phyloP scores from a whole-genome alignment of 2,329 filamentous ascomycete genomes.

The Penicillium capsulatum region DNA sequence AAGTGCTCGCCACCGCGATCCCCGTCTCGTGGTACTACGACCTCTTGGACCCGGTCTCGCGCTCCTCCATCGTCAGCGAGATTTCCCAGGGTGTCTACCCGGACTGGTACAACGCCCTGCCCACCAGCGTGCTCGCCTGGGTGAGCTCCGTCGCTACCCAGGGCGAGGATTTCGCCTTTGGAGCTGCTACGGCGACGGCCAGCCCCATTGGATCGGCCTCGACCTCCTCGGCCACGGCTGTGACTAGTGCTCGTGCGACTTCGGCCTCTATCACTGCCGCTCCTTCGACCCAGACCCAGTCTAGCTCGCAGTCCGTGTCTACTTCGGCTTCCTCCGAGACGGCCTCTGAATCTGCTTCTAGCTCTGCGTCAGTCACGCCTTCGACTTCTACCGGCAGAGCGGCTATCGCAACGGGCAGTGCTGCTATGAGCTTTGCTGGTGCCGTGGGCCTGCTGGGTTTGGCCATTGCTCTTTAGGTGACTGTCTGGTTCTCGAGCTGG shows the following conservation, averaged over 20 bases:
- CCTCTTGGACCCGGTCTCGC: conserved; percentile 13
- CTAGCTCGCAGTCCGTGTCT: background rate
- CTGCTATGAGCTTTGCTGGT: conserved; percentile 23
- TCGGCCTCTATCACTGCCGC: no score
- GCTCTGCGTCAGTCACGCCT: conserved; percentile 5
- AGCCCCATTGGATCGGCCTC: conserved; percentile 1
- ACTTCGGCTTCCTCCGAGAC: conserved; percentile 2
- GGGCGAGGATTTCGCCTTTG: background rate
- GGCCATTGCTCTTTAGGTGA: conserved; percentile 23
- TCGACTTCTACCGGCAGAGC: conserved; percentile 22
- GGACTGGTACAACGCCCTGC: conserved; percentile 26
- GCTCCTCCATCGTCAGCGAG: conserved; percentile 16
- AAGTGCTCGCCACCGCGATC: conserved; percentile 25
- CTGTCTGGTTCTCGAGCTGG: background rate
- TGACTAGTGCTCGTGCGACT: no score
- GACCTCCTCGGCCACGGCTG: background rate
- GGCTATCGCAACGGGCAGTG: conserved; percentile 19
- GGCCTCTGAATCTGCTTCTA: conserved; percentile 2
- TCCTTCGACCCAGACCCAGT: no score
- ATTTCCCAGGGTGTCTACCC: conserved; percentile 21
- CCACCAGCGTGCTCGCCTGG: conserved; percentile 24
- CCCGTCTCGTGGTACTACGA: conserved; percentile 20
- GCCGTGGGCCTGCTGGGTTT: conserved; percentile 25
- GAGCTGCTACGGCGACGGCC: background rate
- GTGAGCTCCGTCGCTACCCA: conserved; percentile 8